Evolutionary conservation across 2,329 filamentous ascomycete genomes (phyloP).

Genomic region (Elsinoe australis): DNA sequence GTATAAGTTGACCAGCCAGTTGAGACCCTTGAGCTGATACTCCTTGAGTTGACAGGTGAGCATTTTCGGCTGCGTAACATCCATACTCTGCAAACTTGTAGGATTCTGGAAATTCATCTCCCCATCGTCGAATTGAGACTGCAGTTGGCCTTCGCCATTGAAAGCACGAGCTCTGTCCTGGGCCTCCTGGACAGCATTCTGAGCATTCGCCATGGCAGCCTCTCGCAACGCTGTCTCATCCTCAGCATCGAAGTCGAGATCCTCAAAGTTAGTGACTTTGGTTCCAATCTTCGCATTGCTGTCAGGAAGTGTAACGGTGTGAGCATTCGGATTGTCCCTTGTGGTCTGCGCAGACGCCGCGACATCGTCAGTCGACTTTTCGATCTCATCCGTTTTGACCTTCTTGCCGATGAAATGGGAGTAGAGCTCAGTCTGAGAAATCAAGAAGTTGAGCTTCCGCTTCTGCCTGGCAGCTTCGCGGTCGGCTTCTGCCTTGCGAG

Average conservation of each 20-base stretch:
- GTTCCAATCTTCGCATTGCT: slow-evolving; percentile 44
- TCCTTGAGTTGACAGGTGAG: slow-evolving; percentile 93
- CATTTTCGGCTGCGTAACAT: slow-evolving; percentile 89
- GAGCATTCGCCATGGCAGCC: slow-evolving; percentile 89
- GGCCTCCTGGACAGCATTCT: slow-evolving; percentile 89
- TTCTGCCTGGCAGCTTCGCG: slow-evolving; percentile 96
- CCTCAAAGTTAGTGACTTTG: slow-evolving; percentile 89
- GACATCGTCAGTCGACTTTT: slow-evolving; percentile 78
- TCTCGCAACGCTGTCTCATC: slow-evolving; percentile 74
- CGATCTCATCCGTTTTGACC: slow-evolving; percentile 94
- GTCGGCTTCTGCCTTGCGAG: slow-evolving; percentile 92
- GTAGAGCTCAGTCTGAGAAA: slow-evolving; percentile 96
- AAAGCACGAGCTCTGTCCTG: slow-evolving; percentile 89
- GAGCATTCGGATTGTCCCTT: slow-evolving; percentile 33
- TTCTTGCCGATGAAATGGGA: slow-evolving; percentile 99
- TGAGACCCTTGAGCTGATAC: slow-evolving; percentile 97
- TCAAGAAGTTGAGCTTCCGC: slow-evolving; percentile 98
- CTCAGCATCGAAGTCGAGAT: slow-evolving; percentile 90
- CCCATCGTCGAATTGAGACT: slow-evolving; percentile 77
- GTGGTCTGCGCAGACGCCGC: slow-evolving; percentile 48
- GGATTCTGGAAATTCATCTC: slow-evolving; percentile 99
- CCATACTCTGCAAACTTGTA: slow-evolving; percentile 84
- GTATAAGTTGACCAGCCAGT: slow-evolving; percentile 98
- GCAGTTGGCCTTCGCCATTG: slow-evolving; percentile 60
- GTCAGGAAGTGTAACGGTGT: slow-evolving; percentile 43